Conservation (phyloP, 768 basidiomycete species). For the Ramaria rubella region DNA sequence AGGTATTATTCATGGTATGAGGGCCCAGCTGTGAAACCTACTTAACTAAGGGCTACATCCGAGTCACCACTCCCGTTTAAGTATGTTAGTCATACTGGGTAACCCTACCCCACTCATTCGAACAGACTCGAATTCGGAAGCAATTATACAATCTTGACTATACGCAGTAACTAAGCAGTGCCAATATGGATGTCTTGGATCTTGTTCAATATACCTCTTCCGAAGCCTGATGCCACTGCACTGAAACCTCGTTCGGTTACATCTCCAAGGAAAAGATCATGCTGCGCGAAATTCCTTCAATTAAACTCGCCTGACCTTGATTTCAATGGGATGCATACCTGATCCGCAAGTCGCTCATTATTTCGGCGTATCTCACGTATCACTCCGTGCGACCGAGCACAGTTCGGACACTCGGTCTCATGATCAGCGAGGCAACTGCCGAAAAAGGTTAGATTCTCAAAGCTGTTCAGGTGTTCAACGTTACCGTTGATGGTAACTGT, state of each 20-base stretch:
- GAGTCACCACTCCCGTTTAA: too few relatives aligned
- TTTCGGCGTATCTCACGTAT: conserved; percentile 85
- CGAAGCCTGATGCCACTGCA: conserved; percentile 64
- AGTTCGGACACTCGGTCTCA: conserved; percentile 85
- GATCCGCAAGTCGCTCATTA: conserved; percentile 77
- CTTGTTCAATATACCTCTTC: conserved; percentile 50
- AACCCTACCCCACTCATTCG: too few relatives aligned
- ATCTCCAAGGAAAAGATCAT: conserved; percentile 71
- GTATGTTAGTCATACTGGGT: too few relatives aligned
- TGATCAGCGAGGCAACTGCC: conserved; percentile 81
- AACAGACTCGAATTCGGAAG: too few relatives aligned
- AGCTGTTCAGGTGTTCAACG: conserved; percentile 14
- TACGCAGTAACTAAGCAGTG: too few relatives aligned
- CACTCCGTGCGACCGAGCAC: conserved; percentile 79
- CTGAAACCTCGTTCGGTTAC: conserved; percentile 65
- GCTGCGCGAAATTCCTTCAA: conserved; percentile 20
- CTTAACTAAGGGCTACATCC: too few relatives aligned
- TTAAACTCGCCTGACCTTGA: too few relatives aligned
- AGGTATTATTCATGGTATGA: too few relatives aligned
- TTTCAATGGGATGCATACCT: conserved; percentile 26
- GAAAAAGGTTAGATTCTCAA: not conserved
- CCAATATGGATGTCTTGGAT: not conserved
- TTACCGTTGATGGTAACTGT: conserved; percentile 92
- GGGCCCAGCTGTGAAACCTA: too few relatives aligned
- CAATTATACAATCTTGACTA: too few relatives aligned